Evolutionary conservation across 78 protist genomes (phyloP), one percentile per base, ranked within the genome.

Genomic region (Dictyostelium intermedium): DNA sequence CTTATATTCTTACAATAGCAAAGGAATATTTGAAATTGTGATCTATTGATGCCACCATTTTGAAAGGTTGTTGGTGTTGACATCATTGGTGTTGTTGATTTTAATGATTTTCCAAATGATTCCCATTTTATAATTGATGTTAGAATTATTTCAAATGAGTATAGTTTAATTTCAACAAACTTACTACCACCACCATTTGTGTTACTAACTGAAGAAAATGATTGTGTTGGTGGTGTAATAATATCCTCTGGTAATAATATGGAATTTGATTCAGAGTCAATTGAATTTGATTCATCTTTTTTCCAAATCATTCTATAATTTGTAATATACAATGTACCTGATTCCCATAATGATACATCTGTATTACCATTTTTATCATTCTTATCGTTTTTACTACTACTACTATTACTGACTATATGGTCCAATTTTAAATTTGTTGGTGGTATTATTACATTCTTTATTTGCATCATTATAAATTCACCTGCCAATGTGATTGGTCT

Each of bases 81-180:
- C 27, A n/a, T 73, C 30, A 35, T 73, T 30, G 39, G 45, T 8
- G 37, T 34, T 3, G 50, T 16, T 37, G 56, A 66, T 35, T 72
- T 27, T 13, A 13, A 32, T 60, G 92, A 78, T 56, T 80, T 89
- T 5, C 94, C 85, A 45, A 89, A 35, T 13, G 20, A 20, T 7
- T 89, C 94, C 94, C 85, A 80, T 35, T 89, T 89, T 5, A 89
- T 89, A 20, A 76, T 63, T 14, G 94, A 89, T 9, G 94, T 27
- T 39, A 89, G 13, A 20, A 89, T 39, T 9, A 89, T 89, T 43
- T 89, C 94, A 32, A 89, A 37, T 32, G 72, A 85, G 32, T 89
- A 80, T 14, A 79, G 66, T n/a, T 87, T 87, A 30, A 87, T 63
- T 4, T 87, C 77, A 20, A 56, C 66, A 50, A 79, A 56, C 18